phyloP scores from a whole-genome alignment of 805 yeast genomes.

The Candida ortonii region DNA sequence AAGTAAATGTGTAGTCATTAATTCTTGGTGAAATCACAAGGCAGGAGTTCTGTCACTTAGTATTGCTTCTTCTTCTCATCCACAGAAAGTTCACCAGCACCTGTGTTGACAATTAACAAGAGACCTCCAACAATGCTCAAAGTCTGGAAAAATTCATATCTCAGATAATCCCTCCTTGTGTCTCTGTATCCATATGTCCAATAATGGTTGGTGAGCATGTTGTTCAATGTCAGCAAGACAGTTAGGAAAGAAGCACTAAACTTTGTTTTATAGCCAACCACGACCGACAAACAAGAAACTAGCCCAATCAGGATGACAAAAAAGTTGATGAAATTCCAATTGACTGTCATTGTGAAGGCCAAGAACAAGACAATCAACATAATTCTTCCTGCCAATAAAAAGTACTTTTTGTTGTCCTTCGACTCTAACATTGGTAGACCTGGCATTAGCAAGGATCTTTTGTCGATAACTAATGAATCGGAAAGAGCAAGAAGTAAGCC shows the following conservation, averaged over 20 bases:
- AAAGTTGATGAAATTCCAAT: constrained; percentile 66
- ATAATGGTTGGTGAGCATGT: constrained; percentile 78
- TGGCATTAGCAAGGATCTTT: constrained; percentile 62
- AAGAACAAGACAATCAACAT: constrained; percentile 80
- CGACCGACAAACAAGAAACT: constrained; percentile 69
- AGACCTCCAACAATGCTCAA: constrained; percentile 93
- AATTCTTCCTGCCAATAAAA: constrained; percentile 83
- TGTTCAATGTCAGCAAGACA: constrained; percentile 68
- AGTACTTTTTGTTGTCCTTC: constrained; percentile 74
- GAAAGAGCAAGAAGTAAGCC: constrained; percentile 85
- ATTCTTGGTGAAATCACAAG: too few relatives aligned
- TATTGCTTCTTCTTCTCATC: constrained; percentile 95
- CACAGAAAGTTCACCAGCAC: constrained; percentile 90
- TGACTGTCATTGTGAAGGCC: constrained; percentile 75
- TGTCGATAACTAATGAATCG: constrained; percentile 79
- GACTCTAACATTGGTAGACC: constrained; percentile 72
- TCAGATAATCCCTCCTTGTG: constrained; percentile 80
- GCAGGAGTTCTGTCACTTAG: too few relatives aligned
- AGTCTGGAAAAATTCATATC: constrained; percentile 93
- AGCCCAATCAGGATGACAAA: constrained; percentile 69
- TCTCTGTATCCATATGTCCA: constrained; percentile 75
- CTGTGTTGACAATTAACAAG: constrained; percentile 85
- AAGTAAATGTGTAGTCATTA: too few relatives aligned
- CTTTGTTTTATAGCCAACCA: constrained; percentile 90
- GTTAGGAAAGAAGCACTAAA: constrained; percentile 75